Percentiles rank a stretch among this genome's conserved stretches.
phyloP scores from a whole-genome alignment of 2,329 filamentous ascomycete genomes.

The Aspergillus brunneoviolaceus region DNA sequence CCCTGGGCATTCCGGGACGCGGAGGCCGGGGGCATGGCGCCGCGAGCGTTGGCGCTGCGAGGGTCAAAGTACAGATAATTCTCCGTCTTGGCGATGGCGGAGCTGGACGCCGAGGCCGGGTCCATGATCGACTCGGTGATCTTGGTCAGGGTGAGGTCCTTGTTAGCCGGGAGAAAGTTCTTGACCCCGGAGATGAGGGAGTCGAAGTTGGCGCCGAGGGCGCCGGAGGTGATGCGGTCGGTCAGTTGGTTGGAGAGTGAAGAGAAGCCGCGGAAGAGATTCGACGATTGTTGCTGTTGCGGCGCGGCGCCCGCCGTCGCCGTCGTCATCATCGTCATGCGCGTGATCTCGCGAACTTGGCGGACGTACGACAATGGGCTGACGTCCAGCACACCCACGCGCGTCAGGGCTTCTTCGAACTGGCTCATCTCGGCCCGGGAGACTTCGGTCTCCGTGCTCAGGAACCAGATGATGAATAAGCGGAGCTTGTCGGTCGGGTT shows the following conservation, averaged over 20 bases:
- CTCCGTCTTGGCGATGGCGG: constrained; percentile 93
- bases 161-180: constrained; percentile 94
- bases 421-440: constrained; percentile 77
- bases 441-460: constrained; percentile 89
- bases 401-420: constrained; percentile 79
- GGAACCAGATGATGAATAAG: constrained; percentile 94
- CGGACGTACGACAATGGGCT: constrained; percentile 81
- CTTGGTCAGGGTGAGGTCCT: constrained; percentile 93
- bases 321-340: constrained; percentile 97
- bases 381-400: constrained; percentile 69
- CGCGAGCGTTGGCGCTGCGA: constrained; percentile 85
- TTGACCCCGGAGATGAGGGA: constrained; percentile 94
- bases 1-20: constrained; percentile 46
- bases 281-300: constrained; percentile 60
- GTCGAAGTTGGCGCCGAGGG: constrained; percentile 84
- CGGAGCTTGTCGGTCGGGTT: constrained; percentile 86
- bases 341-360: constrained; percentile 88
- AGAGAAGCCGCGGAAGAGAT: constrained; percentile 90
- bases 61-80: constrained; percentile 97
- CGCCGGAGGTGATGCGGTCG: constrained; percentile 89
- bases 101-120: constrained; percentile 81
- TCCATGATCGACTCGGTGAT: constrained; percentile 99
- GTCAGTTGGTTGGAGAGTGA: constrained; percentile 89
- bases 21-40: constrained; percentile 81
- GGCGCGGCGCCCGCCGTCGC: constrained; percentile 46